Percentiles rank a stretch among this genome's conserved stretches.
Conservation (phyloP, 2,329 filamentous ascomycete species). For the Sporothrix brasiliensis region DNA sequence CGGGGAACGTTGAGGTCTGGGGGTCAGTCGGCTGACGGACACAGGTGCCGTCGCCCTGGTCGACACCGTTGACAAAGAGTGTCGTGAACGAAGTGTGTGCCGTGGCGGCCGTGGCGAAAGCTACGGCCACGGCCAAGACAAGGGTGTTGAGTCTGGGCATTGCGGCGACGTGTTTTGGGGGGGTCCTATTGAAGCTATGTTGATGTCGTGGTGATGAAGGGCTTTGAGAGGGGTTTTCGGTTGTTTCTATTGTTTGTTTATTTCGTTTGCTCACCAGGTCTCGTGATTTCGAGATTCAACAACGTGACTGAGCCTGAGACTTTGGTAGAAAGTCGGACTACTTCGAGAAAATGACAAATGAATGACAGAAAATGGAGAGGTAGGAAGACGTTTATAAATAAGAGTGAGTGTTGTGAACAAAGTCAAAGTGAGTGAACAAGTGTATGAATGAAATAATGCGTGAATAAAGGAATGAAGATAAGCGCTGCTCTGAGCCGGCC, state of each 20-base stretch:
- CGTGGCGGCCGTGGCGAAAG: slow-evolving; percentile 45
- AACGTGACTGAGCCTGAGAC: not conserved
- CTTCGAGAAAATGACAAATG: not conserved
- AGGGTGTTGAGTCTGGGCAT: slow-evolving; percentile 42
- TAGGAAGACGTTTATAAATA: not conserved
- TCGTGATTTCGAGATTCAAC: not conserved
- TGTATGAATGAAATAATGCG: not conserved
- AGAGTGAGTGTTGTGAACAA: slow-evolving; percentile 13
- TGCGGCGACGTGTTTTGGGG: slow-evolving; percentile 36
- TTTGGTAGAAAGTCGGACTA: not conserved
- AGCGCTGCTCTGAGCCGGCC: not conserved
- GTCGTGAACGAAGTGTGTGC: slow-evolving; percentile 68
- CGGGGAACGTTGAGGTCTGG: slow-evolving; percentile 58
- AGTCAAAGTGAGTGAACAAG: not conserved
- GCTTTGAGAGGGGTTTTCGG: not conserved
- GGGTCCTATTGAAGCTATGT: not conserved
- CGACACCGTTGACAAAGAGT: slow-evolving; percentile 62
- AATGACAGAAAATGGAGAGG: not conserved
- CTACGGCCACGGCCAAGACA: slow-evolving; percentile 45
- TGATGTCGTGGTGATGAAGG: not conserved
- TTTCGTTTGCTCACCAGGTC: not conserved
- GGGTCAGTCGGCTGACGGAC: slow-evolving; percentile 65
- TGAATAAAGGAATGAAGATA: not conserved
- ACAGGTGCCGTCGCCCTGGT: slow-evolving; percentile 72
- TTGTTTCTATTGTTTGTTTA: slow-evolving; percentile 10